These are phyloP conservation scores for Melastoma malabathricum DNA, from an alignment of 345 rosid species.

Conservation along the genomic window DNA sequence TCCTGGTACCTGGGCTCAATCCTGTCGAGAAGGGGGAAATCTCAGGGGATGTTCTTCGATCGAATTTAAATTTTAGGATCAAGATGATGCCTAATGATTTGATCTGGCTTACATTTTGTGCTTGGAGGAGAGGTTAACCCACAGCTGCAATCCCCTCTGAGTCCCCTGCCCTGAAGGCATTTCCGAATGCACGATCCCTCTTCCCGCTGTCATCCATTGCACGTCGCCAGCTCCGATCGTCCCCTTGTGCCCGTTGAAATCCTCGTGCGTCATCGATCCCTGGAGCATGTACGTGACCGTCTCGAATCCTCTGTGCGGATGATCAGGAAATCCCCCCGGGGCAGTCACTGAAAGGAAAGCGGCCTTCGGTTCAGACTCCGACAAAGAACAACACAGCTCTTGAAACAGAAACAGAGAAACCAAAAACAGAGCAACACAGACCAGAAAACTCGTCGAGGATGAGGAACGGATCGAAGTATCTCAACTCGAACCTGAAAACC, in stretches of 20 bases:
- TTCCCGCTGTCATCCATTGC: conserved; percentile 99
- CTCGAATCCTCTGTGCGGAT: conserved; percentile 96
- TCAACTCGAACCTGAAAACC: conserved; percentile 57
- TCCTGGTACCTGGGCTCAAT: conserved; percentile 84
- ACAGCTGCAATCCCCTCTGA: conserved; percentile 68
- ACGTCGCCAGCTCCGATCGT: conserved; percentile 64
- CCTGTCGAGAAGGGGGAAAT: conserved; percentile 18
- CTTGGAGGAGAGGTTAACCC: conserved; percentile 82
- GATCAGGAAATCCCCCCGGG: conserved; percentile 91
- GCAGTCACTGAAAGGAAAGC: conserved; percentile 40
- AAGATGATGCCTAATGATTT: no score
- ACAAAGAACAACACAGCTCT: not conserved
- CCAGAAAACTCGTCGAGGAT: conserved; percentile 82
- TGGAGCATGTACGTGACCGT: conserved; percentile 92
- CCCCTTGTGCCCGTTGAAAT: conserved; percentile 84
- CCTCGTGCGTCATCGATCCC: conserved; percentile 73
- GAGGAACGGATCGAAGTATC: conserved; percentile 83
- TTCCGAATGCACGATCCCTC: conserved; percentile 88
- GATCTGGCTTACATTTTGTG: conserved; percentile 49
- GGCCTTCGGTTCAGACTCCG: not conserved
- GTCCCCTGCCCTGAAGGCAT: conserved; percentile 78
- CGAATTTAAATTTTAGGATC: no score
- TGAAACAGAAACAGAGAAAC: not conserved
- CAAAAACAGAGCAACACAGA: conserved; percentile 15
- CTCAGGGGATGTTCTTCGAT: no score